phyloP scores from a whole-genome alignment of 306 rosid genomes.

The Lathyrus oleraceus region DNA sequence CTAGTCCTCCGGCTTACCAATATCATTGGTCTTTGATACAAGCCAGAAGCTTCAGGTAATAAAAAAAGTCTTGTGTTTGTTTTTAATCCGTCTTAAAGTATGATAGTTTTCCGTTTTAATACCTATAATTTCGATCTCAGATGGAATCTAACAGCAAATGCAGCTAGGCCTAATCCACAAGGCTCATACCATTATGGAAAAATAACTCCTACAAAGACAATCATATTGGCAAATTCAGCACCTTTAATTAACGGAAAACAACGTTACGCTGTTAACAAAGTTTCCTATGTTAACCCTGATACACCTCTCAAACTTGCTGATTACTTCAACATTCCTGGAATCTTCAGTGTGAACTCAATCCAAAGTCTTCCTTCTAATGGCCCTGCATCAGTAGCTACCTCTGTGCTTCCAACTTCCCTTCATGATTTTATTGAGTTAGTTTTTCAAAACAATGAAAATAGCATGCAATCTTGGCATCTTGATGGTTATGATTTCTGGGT shows the following conservation, averaged over 20 bases:
- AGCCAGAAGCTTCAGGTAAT: constrained; percentile 86
- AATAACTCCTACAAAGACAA: constrained; percentile 69
- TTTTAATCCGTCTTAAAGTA: too few relatives aligned
- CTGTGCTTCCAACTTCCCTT: constrained; percentile 60
- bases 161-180: constrained; percentile 98
- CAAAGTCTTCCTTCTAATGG: constrained; percentile 67
- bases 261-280: constrained; percentile 74
- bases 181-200: constrained; percentile 94
- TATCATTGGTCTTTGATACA: constrained; percentile 84
- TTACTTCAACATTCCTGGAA: constrained; percentile 83
- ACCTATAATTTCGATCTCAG: constrained; percentile 41
- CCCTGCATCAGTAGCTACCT: constrained; percentile 56
- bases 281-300: constrained; percentile 73
- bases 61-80: neutral
- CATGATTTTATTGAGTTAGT: constrained; percentile 88
- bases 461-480: constrained; percentile 87
- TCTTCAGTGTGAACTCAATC: constrained; percentile 63
- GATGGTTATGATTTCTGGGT: constrained; percentile 98
- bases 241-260: constrained; percentile 71
- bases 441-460: constrained; percentile 76
- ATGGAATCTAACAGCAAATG: constrained; percentile 97
- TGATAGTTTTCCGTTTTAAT: neutral
- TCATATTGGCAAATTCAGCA: constrained; percentile 74
- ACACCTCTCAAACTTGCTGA: constrained; percentile 98
- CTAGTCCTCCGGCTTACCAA: constrained; percentile 62